Percentiles rank a stretch among this genome's conserved stretches.
phyloP scores from a whole-genome alignment of 208 protist species.

The Crithidia sp. region DNA sequence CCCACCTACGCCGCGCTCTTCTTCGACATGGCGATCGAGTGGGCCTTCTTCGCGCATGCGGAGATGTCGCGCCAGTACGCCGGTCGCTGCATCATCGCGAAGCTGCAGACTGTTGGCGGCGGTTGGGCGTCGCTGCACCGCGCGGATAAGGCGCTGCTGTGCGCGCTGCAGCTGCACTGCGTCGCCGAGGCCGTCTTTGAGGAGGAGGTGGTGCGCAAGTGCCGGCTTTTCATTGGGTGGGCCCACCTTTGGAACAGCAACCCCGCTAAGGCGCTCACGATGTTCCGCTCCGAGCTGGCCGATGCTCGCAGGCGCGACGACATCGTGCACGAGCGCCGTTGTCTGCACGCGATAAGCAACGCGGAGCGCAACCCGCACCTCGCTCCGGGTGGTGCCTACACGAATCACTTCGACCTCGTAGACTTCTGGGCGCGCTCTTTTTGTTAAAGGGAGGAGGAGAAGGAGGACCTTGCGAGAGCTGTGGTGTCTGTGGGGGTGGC shows the following conservation, averaged over 20 bases:
- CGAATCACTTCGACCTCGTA: slow-evolving; percentile 36
- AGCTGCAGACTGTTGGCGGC: slow-evolving; percentile 71
- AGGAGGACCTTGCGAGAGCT: neutral
- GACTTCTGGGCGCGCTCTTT: slow-evolving; percentile 43
- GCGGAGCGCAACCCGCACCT: slow-evolving; percentile 39
- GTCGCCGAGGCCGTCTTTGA: slow-evolving; percentile 44
- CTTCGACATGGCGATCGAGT: slow-evolving; percentile 42
- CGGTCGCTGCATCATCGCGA: slow-evolving; percentile 47
- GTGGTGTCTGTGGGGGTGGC: neutral
- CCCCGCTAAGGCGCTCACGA: slow-evolving; percentile 31
- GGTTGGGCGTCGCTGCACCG: slow-evolving; percentile 79
- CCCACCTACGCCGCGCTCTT: slow-evolving; percentile 42
- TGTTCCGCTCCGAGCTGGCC: slow-evolving; percentile 47
- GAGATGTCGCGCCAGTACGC: slow-evolving; percentile 64
- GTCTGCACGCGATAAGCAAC: slow-evolving; percentile 59
- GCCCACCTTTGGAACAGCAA: slow-evolving; percentile 69
- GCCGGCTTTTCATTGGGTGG: slow-evolving; percentile 78
- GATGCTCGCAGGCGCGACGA: slow-evolving; percentile 36
- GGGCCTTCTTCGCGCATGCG: slow-evolving; percentile 43
- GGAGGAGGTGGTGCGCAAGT: slow-evolving; percentile 53
- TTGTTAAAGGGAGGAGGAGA: slow-evolving; percentile 2
- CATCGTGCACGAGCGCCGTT: slow-evolving; percentile 61
- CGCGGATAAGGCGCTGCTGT: slow-evolving; percentile 59
- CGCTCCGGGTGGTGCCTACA: slow-evolving; percentile 10
- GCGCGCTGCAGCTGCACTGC: slow-evolving; percentile 52